A percentile compares a stretch with the other conserved stretches of the same genome.
Evolutionary conservation across 257 asterid species (phyloP).

Genomic region (Solanum boliviense): DNA sequence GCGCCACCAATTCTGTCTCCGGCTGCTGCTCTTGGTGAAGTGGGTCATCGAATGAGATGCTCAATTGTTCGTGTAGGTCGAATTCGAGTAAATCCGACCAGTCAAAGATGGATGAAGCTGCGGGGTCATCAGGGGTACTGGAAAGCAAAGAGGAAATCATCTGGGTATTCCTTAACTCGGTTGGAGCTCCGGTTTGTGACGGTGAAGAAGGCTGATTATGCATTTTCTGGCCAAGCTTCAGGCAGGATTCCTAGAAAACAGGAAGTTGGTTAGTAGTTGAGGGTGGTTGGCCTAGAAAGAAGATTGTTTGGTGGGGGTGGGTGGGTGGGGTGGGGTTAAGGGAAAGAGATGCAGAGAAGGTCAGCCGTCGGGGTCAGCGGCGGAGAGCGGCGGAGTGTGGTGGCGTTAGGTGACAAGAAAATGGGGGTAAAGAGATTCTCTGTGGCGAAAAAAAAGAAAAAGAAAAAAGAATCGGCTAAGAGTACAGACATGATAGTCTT

Average conservation of each 20-base stretch:
- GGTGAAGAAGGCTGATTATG: conserved; percentile 6
- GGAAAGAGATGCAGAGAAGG: not conserved
- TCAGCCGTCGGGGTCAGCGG: conserved; percentile 24
- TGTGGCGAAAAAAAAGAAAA: not conserved
- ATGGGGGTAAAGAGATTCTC: conserved; percentile 10
- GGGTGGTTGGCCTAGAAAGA: not conserved
- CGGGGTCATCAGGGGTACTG: conserved; percentile 21
- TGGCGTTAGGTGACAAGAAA: conserved; percentile 37
- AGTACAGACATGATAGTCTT: not conserved
- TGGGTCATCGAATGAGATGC: conserved; percentile 13
- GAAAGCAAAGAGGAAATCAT: conserved; percentile 10
- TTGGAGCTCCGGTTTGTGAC: not conserved
- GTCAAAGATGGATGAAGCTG: conserved; percentile 34
- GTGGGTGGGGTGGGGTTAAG: not conserved
- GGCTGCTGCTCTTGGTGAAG: not conserved
- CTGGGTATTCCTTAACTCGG: conserved; percentile 7
- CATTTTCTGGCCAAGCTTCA: conserved; percentile 2
- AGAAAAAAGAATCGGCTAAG: not conserved
- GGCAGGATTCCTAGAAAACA: not conserved
- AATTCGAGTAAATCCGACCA: conserved; percentile 75
- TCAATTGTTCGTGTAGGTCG: conserved; percentile 35
- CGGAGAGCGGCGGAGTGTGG: not conserved
- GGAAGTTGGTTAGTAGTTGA: conserved; percentile 1
- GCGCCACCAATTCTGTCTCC: not conserved
- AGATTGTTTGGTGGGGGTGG: not conserved